Conservation (phyloP, 2,329 filamentous ascomycete species). For the Calonectria leucothoes region DNA sequence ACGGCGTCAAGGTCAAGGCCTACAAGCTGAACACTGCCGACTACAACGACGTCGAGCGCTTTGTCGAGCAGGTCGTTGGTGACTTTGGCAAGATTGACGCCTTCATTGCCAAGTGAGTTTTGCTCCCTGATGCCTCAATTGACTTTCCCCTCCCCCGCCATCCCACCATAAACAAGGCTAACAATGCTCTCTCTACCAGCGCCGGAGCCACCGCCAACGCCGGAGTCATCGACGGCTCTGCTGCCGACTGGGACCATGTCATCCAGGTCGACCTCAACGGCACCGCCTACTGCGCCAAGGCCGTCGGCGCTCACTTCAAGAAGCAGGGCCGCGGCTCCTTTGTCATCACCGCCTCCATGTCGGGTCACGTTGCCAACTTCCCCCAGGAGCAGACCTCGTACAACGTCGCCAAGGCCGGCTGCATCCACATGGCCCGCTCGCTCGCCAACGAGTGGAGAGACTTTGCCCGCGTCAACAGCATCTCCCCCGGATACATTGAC, state of each 20-base stretch:
- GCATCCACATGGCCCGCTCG: slow-evolving; percentile 65
- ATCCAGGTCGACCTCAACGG: slow-evolving; percentile 57
- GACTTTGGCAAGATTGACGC: slow-evolving; percentile 81
- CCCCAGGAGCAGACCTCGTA: slow-evolving; percentile 66
- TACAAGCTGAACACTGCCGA: slow-evolving; percentile 71
- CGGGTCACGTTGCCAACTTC: slow-evolving; percentile 60
- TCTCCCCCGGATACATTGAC: slow-evolving; percentile 61
- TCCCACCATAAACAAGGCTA: slow-evolving; percentile 17
- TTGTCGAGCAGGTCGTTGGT: slow-evolving; percentile 71
- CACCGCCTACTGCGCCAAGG: slow-evolving; percentile 57
- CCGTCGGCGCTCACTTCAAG: slow-evolving; percentile 56
- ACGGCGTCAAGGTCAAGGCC: slow-evolving; percentile 74
- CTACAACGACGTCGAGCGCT: slow-evolving; percentile 61
- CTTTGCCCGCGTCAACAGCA: slow-evolving; percentile 66
- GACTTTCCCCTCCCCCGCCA: neutral
- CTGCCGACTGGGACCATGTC: slow-evolving; percentile 74
- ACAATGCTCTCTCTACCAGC: slow-evolving; percentile 26
- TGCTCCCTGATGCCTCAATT: slow-evolving; percentile 55
- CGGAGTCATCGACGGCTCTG: slow-evolving; percentile 74
- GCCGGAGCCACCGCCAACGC: slow-evolving; percentile 76
- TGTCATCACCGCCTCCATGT: slow-evolving; percentile 64
- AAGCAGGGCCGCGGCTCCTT: slow-evolving; percentile 58
- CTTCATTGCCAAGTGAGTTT: slow-evolving; percentile 79
- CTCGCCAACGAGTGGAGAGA: slow-evolving; percentile 67
- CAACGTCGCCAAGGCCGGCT: slow-evolving; percentile 65